A percentile compares a stretch with the other conserved stretches of the same genome.
Evolutionary conservation across 2,329 filamentous ascomycete genomes (phyloP).

Genomic region (Pseudogymnoascus sp.): DNA sequence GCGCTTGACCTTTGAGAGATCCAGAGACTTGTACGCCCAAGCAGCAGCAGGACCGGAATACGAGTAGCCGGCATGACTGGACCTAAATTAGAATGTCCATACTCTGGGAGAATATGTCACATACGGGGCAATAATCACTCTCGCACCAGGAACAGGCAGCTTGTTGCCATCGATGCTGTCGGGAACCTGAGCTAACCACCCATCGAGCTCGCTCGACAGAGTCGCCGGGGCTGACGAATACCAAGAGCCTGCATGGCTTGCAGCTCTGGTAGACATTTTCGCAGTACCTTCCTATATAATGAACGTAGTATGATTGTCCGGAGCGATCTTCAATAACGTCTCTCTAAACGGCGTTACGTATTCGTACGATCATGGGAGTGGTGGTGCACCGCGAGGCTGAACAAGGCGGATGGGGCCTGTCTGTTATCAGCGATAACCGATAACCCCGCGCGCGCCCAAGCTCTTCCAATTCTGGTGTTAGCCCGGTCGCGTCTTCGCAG

Average conservation of each 20-base stretch:
- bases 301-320: not conserved
- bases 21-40: slow-evolving; percentile 86
- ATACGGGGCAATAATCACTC: slow-evolving; percentile 89
- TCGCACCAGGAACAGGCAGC: slow-evolving; percentile 65
- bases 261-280: slow-evolving; percentile 39
- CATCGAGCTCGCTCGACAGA: slow-evolving; percentile 64
- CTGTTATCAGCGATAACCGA: slow-evolving; percentile 8
- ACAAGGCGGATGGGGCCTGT: not conserved
- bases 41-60: slow-evolving; percentile 90
- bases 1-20: slow-evolving; percentile 73
- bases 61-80: slow-evolving; percentile 83
- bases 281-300: not conserved
- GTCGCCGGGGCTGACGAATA: slow-evolving; percentile 56
- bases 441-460: slow-evolving; percentile 3
- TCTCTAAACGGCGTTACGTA: not conserved
- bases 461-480: slow-evolving; percentile 1
- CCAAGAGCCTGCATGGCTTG: slow-evolving; percentile 82
- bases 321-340: not conserved
- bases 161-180: slow-evolving; percentile 48
- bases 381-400: slow-evolving; percentile 2
- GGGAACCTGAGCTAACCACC: slow-evolving; percentile 67
- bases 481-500: slow-evolving; percentile 1
- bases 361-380: not conserved
- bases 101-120: slow-evolving; percentile 28
- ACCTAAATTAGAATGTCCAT: slow-evolving; percentile 17